phyloP scores from a whole-genome alignment of 2,329 filamentous ascomycete species.

The Cercospora berteroae region DNA sequence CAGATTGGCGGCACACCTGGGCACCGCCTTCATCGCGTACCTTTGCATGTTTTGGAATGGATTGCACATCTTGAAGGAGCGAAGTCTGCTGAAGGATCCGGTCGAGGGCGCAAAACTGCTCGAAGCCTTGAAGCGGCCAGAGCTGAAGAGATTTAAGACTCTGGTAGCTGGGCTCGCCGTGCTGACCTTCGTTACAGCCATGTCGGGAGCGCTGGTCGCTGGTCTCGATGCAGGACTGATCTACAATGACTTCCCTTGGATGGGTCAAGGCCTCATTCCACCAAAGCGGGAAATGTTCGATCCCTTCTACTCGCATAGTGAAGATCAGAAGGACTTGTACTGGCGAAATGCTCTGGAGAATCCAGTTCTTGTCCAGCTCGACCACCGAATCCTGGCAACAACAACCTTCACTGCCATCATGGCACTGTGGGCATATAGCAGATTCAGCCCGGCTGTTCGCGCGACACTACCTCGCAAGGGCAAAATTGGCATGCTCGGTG shows the following conservation, averaged over 20 bases:
- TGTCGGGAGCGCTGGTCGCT: constrained; percentile 91
- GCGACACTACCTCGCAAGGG: constrained; percentile 55
- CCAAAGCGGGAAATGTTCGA: constrained; percentile 81
- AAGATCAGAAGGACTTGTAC: constrained; percentile 79
- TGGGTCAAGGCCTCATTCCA: constrained; percentile 81
- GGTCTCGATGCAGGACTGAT: constrained; percentile 95
- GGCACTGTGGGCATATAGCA: constrained; percentile 75
- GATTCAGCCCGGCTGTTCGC: constrained; percentile 65
- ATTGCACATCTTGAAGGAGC: constrained; percentile 76
- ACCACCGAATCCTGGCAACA: constrained; percentile 88
- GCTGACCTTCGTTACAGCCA: constrained; percentile 83
- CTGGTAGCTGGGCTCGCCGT: constrained; percentile 67
- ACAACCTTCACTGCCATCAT: constrained; percentile 83
- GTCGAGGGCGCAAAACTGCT: constrained; percentile 56
- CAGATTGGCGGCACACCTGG: constrained; percentile 82
- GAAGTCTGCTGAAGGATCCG: constrained; percentile 66
- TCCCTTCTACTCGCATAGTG: constrained; percentile 75
- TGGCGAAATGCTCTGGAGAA: constrained; percentile 99
- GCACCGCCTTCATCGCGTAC: constrained; percentile 89
- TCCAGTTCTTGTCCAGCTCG: constrained; percentile 88
- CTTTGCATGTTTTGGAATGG: constrained; percentile 91
- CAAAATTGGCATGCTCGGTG: constrained; percentile 71
- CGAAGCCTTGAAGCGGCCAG: constrained; percentile 61
- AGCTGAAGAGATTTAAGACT: constrained; percentile 70
- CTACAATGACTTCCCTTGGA: constrained; percentile 97